phyloP scores from a whole-genome alignment of 1,284 basidiomycete species.

The Neolentinus lepideus region DNA sequence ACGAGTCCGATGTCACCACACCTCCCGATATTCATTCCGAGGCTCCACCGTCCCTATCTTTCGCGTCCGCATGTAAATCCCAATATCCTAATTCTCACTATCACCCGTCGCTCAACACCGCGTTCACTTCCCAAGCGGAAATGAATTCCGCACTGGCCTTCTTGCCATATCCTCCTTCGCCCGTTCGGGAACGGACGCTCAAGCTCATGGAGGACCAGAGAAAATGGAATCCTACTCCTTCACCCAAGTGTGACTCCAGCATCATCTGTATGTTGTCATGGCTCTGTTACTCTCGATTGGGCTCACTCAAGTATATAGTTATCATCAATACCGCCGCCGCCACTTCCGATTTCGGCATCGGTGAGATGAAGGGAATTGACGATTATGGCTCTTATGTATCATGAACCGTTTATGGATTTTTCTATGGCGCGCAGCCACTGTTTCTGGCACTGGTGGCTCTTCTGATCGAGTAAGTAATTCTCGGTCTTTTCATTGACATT shows the following conservation, averaged over 20 bases:
- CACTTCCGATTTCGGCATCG: not conserved
- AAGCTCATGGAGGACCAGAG: slow-evolving; percentile 7
- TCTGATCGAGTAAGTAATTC: not conserved
- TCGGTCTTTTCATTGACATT: not conserved
- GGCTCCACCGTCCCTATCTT: not conserved
- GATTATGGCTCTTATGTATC: not conserved
- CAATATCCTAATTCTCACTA: slow-evolving; percentile 3
- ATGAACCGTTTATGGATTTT: not conserved
- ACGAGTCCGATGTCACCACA: slow-evolving; percentile 38
- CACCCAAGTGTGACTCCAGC: slow-evolving; percentile 3
- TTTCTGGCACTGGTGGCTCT: not conserved
- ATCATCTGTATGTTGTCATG: not conserved
- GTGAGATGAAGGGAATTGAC: not conserved
- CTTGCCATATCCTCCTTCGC: slow-evolving; percentile 27
- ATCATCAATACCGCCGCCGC: not conserved
- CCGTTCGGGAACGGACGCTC: slow-evolving; percentile 1
- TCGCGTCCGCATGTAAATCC: not conserved
- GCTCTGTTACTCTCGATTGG: not conserved
- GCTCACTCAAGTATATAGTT: not conserved
- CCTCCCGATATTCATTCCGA: slow-evolving; percentile 22
- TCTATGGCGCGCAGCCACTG: not conserved
- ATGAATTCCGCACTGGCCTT: slow-evolving; percentile 28
- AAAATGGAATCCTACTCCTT: slow-evolving; percentile 7
- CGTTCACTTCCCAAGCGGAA: slow-evolving; percentile 21
- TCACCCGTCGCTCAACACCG: slow-evolving; percentile 14